Evolutionary conservation across 768 basidiomycete species (phyloP), one percentile per base, ranked within the genome.

Genomic region (Leccinum variicolor): DNA sequence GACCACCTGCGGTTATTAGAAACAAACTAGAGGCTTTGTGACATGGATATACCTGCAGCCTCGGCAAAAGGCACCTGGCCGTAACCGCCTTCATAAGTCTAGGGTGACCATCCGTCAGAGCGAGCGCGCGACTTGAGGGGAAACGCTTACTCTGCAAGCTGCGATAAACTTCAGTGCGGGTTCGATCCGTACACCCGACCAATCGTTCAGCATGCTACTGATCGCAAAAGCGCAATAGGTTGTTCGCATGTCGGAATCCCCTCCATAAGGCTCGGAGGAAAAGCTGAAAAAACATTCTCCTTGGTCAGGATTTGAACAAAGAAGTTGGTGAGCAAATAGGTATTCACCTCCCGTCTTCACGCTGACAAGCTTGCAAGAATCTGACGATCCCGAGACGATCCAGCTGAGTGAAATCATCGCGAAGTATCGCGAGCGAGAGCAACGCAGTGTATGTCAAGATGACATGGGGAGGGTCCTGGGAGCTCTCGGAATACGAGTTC

Each of bases 401-500:
- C 23, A 99, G 75, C 54, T 75, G 76, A 33, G 81, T 72, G 64
- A 95, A 88, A 62, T 92, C 86, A 66, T 97, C 96, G n/a, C 90
- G 81, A 25, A 99, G 79, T 60, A 97, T 87, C 0, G 89, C 84
- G 11, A 99, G 85, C 0, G 84, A 81, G 4, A 97, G 74, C 11
- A 99, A 69, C 0, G 94, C 92, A 1, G 94, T 92, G 66, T 98
- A 99, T 8, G 95, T 94, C 82, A 94, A 91, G 54, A 97, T 92
- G 15, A 98, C 76, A 70, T 98, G 89, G 1, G 92, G 90, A 17
- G 82, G 79, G 61, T 89, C 82, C 66, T 85, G 83, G 34, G 69
- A 70, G 19, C n/a, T 26, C 58, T 80, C 77, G 10, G 76, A 71
- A 62, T 81, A 78, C 25, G 71, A 65, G 28, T 64, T 59, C 21